These are phyloP conservation scores for Mortierella sp. DNA, from an alignment of 371 early-diverging fungal genomes.

Conservation along the genomic window DNA sequence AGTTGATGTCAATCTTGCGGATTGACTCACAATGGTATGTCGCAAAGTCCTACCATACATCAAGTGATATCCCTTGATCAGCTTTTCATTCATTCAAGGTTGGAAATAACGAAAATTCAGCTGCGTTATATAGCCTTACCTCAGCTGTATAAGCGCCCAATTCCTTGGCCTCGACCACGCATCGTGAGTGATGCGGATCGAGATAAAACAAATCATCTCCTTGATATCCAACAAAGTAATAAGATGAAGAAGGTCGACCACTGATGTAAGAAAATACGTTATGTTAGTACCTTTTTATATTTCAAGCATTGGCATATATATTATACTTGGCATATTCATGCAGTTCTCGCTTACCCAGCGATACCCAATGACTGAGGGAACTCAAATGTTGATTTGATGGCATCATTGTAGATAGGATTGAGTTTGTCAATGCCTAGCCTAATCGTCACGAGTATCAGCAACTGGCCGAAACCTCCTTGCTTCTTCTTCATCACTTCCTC, in stretches of 20 bases:
- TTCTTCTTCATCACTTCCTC: conserved; percentile 36
- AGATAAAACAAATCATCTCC: conserved; percentile 87
- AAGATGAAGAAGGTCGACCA: conserved; percentile 93
- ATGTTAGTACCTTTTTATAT: neutral
- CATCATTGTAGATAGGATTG: conserved; percentile 86
- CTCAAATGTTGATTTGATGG: conserved; percentile 81
- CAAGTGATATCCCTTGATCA: neutral
- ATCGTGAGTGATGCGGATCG: conserved; percentile 94
- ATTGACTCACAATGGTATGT: conserved; percentile 88
- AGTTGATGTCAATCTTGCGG: conserved; percentile 76
- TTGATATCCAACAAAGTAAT: conserved; percentile 93
- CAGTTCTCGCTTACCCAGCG: conserved; percentile 76
- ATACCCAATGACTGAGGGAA: conserved; percentile 89
- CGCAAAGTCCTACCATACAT: conserved; percentile 67
- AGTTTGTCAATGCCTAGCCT: conserved; percentile 89
- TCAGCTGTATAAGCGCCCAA: conserved; percentile 63
- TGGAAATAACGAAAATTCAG: neutral
- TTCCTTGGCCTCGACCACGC: conserved; percentile 71
- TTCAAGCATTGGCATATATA: neutral
- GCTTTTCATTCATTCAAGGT: neutral
- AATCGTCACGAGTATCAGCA: conserved; percentile 88
- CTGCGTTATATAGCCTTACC: conserved; percentile 33
- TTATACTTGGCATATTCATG: neutral
- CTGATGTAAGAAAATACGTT: conserved; percentile 50
- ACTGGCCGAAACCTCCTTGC: conserved; percentile 63